phyloP scores from a whole-genome alignment of 2,329 filamentous ascomycete genomes.

The Trichoderma arundinaceum region DNA sequence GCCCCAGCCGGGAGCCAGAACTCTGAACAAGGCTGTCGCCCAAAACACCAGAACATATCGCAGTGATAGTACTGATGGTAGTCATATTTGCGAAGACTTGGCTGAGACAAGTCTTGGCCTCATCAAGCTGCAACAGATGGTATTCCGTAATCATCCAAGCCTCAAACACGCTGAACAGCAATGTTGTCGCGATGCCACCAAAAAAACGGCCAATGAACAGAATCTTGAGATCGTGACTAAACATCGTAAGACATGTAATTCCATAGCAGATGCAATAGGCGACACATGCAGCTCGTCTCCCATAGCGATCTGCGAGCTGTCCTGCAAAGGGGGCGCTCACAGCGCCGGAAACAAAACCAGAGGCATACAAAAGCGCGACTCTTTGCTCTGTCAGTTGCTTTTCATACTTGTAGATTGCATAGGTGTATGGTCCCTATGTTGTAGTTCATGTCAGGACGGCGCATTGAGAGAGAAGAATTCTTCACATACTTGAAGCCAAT shows the following conservation, averaged over 20 bases:
- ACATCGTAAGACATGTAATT: slow-evolving; percentile 57
- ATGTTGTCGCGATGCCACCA: slow-evolving; percentile 61
- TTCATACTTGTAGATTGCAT: slow-evolving; percentile 59
- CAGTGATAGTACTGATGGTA: slow-evolving; percentile 60
- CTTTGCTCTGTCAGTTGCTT: slow-evolving; percentile 52
- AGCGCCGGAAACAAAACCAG: slow-evolving; percentile 56
- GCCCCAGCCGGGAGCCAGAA: slow-evolving; percentile 56
- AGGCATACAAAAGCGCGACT: slow-evolving; percentile 54
- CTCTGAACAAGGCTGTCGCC: slow-evolving; percentile 57
- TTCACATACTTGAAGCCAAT: slow-evolving; percentile 44
- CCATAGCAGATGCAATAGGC: slow-evolving; percentile 60
- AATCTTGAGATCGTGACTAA: slow-evolving; percentile 49
- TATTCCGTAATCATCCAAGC: slow-evolving; percentile 66
- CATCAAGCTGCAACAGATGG: slow-evolving; percentile 52
- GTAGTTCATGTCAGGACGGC: neutral
- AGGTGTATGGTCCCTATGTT: slow-evolving; percentile 53
- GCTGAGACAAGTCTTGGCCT: slow-evolving; percentile 50
- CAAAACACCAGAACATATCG: slow-evolving; percentile 58
- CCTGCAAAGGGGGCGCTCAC: slow-evolving; percentile 51
- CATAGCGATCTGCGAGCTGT: slow-evolving; percentile 50
- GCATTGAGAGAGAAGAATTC: neutral
- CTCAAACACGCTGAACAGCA: slow-evolving; percentile 65
- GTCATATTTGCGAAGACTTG: slow-evolving; percentile 60
- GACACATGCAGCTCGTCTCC: slow-evolving; percentile 58
- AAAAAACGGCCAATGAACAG: slow-evolving; percentile 61